Evolutionary conservation across 352 stramenopile species (phyloP), one percentile per base, ranked within the genome.

Genomic region (Globisporangium splendens): DNA sequence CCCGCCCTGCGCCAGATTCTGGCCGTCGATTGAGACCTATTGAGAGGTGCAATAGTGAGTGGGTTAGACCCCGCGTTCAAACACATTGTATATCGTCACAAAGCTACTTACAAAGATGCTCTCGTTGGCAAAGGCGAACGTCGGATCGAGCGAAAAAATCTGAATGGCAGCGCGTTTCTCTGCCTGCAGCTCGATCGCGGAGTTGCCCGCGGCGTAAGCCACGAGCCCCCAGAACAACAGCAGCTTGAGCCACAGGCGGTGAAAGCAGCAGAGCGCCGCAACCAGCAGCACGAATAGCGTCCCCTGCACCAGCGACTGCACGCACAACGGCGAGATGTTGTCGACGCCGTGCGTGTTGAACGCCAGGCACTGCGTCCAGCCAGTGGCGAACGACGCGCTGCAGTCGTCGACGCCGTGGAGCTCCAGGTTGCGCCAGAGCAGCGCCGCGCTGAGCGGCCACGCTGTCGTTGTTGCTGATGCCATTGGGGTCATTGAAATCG

Each of bases 101-200:
- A 42, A 6, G 31, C 22, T 35, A 64, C 84, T 59, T 72, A 94
- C 84, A 50, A 92, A 90, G 49, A 92, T 91, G 50, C 61, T 81
- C 56, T 94, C 84, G 66, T 94, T 94, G 18, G 73, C 81, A 28
- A 91, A 92, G 39, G 84, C 84, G 53, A 92, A 90, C 6, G 59
- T 72, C 46, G 84, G 84, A 57, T 94, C 84, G 15, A 94, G 66
- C 10, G 83, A 76, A 31, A 72, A 68, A 41, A 94, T 88, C 62
- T 84, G 65, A 42, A 93, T 71, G 31, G 79, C 68, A 15, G 68
- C 66, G 64, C 65, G 79, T 39, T 83, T 70, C 38, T 85, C 69
- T n/a, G 71, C 62, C 38, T 79, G 69, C 33, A 83, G 21, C 56
- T 89, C 66, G 12, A 69, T 71, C 20, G 62, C 50, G 5, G 64